Conservation (phyloP, 208 protist genomes). For the Herpetomonas tarakana region DNA sequence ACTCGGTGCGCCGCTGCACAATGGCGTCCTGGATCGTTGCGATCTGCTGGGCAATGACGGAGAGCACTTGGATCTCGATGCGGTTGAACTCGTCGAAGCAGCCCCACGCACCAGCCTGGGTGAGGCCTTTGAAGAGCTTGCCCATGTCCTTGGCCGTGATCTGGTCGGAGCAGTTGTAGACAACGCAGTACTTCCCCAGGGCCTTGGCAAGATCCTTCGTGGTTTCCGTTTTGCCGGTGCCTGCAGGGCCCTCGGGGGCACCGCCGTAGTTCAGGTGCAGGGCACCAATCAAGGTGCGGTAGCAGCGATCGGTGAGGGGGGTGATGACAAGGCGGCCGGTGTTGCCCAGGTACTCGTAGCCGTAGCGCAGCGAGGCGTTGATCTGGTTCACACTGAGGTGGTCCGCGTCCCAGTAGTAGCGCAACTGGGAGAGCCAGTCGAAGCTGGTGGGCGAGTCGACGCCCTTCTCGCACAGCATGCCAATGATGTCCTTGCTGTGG, state of each 20-base stretch:
- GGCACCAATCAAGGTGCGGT: constrained; percentile 96
- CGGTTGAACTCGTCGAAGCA: constrained; percentile 99
- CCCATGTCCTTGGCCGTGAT: constrained; percentile 96
- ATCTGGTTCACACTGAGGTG: constrained; percentile 91
- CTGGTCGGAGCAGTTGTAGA: constrained; percentile 99
- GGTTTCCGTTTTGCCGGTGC: constrained; percentile 99
- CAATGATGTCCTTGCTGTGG: constrained; percentile 93
- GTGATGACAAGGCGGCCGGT: constrained; percentile 96
- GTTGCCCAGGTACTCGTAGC: constrained; percentile 98
- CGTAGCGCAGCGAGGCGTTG: constrained; percentile 91
- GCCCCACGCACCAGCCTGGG: constrained; percentile 93
- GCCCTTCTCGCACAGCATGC: constrained; percentile 87
- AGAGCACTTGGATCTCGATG: constrained; percentile 97
- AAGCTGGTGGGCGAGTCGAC: constrained; percentile 92
- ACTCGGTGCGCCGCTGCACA: constrained; percentile 77
- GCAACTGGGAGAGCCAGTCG: constrained; percentile 95
- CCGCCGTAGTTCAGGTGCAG: constrained; percentile 96
- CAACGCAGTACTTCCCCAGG: constrained; percentile 95
- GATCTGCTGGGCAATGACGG: constrained; percentile 97
- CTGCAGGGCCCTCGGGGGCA: constrained; percentile 96
- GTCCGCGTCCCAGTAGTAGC: constrained; percentile 96
- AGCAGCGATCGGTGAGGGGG: constrained; percentile 95
- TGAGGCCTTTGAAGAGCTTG: constrained; percentile 96
- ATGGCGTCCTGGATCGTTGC: constrained; percentile 95
- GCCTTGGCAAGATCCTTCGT: constrained; percentile 97